Conservation (phyloP, 345 rosid species). For the Aegle marmelos region DNA sequence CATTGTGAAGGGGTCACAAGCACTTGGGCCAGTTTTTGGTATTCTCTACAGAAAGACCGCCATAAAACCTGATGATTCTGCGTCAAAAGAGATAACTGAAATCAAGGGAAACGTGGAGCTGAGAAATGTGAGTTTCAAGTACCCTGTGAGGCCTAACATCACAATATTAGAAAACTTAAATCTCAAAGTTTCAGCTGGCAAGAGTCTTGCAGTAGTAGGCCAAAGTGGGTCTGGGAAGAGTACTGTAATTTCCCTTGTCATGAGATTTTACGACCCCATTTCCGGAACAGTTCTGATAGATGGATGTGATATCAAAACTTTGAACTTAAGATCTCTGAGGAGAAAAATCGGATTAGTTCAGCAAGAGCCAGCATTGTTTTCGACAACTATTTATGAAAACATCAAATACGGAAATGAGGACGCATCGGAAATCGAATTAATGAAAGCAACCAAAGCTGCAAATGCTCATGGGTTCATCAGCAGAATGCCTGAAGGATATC, state of each 20-base stretch:
- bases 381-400: slow-evolving; percentile 68
- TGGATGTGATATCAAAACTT: slow-evolving; percentile 48
- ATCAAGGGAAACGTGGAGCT: slow-evolving; percentile 61
- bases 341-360: slow-evolving; percentile 62
- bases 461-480: slow-evolving; percentile 80
- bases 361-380: slow-evolving; percentile 82
- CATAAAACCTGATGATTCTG: slow-evolving; percentile 41
- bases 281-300: slow-evolving; percentile 57
- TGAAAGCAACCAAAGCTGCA: slow-evolving; percentile 66
- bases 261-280: slow-evolving; percentile 70
- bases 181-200: slow-evolving; percentile 50
- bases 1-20: slow-evolving; percentile 85
- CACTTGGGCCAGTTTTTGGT: slow-evolving; percentile 63
- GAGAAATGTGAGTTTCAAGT: slow-evolving; percentile 55
- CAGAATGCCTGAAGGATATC: slow-evolving; percentile 72
- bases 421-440: slow-evolving; percentile 71
- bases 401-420: slow-evolving; percentile 64
- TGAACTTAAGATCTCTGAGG: slow-evolving; percentile 67
- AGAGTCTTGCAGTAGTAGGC: slow-evolving; percentile 74
- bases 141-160: slow-evolving; percentile 66
- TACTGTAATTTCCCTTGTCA: slow-evolving; percentile 58
- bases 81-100: slow-evolving; percentile 34
- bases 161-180: slow-evolving; percentile 47
- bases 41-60: slow-evolving; percentile 55
- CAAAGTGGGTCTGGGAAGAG: slow-evolving; percentile 91